phyloP scores from a whole-genome alignment of 192 early-diverging fungal species.

The Entomortierella beljakovae region DNA sequence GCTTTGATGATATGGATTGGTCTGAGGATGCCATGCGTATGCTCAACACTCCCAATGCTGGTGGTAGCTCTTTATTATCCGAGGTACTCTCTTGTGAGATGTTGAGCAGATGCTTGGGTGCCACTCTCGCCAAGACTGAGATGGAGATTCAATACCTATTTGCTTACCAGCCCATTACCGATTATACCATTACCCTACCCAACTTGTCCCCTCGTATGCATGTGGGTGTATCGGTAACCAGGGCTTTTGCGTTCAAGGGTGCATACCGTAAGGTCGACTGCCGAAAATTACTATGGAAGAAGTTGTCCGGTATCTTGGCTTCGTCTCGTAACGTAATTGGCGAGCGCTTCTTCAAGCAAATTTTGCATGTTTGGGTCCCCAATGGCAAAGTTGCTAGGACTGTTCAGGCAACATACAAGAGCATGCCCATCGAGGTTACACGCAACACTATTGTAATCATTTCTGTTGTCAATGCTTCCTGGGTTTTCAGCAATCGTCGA shows the following conservation, averaged over 20 bases:
- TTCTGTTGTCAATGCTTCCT: slow-evolving; percentile 48
- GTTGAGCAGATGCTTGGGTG: slow-evolving; percentile 56
- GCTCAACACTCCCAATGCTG: slow-evolving; percentile 60
- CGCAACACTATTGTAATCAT: slow-evolving; percentile 56
- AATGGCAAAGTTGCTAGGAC: slow-evolving; percentile 55
- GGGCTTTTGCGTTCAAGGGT: slow-evolving; percentile 57
- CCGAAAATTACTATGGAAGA: slow-evolving; percentile 54
- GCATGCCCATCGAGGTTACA: slow-evolving; percentile 26
- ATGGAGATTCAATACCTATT: slow-evolving; percentile 61
- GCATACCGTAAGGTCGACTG: slow-evolving; percentile 53
- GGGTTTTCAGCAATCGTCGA: slow-evolving; percentile 54
- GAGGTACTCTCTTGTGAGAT: slow-evolving; percentile 63
- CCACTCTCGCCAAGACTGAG: slow-evolving; percentile 60
- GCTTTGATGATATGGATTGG: slow-evolving; percentile 55
- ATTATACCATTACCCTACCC: slow-evolving; percentile 55
- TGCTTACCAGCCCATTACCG: slow-evolving; percentile 59
- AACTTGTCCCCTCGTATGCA: slow-evolving; percentile 31
- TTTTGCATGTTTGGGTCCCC: slow-evolving; percentile 64
- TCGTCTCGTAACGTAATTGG: slow-evolving; percentile 55
- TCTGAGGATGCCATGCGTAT: slow-evolving; percentile 39
- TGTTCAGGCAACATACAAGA: slow-evolving; percentile 50
- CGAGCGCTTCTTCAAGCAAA: slow-evolving; percentile 58
- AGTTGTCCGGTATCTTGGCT: slow-evolving; percentile 53
- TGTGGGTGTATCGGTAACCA: slow-evolving; percentile 61
- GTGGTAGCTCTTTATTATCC: slow-evolving; percentile 57